phyloP scores from a whole-genome alignment of 305 asterid species.

The Fraxinus nigra region DNA sequence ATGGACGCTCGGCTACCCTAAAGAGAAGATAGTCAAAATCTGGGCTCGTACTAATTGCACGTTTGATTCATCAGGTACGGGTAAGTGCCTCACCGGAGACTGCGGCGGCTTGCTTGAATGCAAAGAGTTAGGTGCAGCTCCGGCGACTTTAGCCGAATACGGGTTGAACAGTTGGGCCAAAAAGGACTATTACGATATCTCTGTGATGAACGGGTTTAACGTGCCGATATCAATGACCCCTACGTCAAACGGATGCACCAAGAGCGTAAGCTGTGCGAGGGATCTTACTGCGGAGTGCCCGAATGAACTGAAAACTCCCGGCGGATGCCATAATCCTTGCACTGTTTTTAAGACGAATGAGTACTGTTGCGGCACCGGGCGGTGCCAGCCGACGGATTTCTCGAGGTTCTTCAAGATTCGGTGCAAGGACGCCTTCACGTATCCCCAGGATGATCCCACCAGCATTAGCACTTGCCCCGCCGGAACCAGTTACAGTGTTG shows the following conservation, averaged over 20 bases:
- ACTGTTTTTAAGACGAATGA: slow-evolving; percentile 40
- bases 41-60: slow-evolving; percentile 54
- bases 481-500: slow-evolving; percentile 35
- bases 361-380: slow-evolving; percentile 38
- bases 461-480: slow-evolving; percentile 39
- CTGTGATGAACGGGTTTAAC: slow-evolving; percentile 42
- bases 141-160: slow-evolving; percentile 37
- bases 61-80: slow-evolving; percentile 33
- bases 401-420: slow-evolving; percentile 44
- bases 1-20: slow-evolving; percentile 31
- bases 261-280: slow-evolving; percentile 29
- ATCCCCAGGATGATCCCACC: slow-evolving; percentile 45
- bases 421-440: slow-evolving; percentile 38
- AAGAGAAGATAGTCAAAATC: slow-evolving; percentile 31
- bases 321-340: slow-evolving; percentile 51
- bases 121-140: slow-evolving; percentile 29
- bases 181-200: slow-evolving; percentile 37
- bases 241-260: slow-evolving; percentile 33
- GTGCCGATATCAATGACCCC: slow-evolving; percentile 35
- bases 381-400: slow-evolving; percentile 38
- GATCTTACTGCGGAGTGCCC: slow-evolving; percentile 44
- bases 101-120: slow-evolving; percentile 43
- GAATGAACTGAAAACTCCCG: slow-evolving; percentile 18
- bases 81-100: slow-evolving; percentile 45
- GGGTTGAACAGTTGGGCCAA: slow-evolving; percentile 38